Percentiles rank a stretch among this genome's conserved stretches.
Evolutionary conservation across 208 protist genomes (phyloP).

Genomic region (Porcisia deanei): DNA sequence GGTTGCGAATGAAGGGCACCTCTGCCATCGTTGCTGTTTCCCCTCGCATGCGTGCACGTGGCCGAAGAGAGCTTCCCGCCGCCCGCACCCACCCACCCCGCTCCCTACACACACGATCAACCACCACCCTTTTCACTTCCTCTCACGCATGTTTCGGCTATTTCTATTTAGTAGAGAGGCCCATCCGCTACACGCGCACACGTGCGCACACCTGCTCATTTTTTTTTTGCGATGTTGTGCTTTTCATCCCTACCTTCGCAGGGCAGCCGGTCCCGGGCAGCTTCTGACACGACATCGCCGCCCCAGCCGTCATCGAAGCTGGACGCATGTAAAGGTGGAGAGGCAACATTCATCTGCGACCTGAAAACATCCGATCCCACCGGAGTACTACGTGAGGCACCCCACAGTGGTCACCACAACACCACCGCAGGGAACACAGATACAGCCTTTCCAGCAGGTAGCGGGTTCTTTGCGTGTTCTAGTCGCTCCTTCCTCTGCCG

Average conservation of each 20-base stretch:
- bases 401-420: not conserved
- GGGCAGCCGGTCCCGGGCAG: not conserved
- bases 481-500: not conserved
- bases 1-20: no score
- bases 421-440: not conserved
- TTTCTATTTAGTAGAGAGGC: not conserved
- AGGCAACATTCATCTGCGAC: not conserved
- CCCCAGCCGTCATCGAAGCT: not conserved
- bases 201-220: not conserved
- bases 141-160: not conserved
- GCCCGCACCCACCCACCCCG: not conserved
- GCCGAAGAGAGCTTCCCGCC: not conserved
- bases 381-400: not conserved
- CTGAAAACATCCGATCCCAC: not conserved
- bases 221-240: not conserved
- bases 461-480: conserved; percentile 2
- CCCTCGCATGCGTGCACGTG: no score
- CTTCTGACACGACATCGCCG: not conserved
- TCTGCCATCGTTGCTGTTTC: no score
- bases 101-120: not conserved
- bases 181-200: not conserved
- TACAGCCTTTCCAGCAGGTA: not conserved
- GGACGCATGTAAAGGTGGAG: not conserved
- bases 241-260: not conserved
- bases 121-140: no score